These are phyloP conservation scores for Trametes villosa DNA, from an alignment of 768 basidiomycete genomes.

Conservation along the genomic window DNA sequence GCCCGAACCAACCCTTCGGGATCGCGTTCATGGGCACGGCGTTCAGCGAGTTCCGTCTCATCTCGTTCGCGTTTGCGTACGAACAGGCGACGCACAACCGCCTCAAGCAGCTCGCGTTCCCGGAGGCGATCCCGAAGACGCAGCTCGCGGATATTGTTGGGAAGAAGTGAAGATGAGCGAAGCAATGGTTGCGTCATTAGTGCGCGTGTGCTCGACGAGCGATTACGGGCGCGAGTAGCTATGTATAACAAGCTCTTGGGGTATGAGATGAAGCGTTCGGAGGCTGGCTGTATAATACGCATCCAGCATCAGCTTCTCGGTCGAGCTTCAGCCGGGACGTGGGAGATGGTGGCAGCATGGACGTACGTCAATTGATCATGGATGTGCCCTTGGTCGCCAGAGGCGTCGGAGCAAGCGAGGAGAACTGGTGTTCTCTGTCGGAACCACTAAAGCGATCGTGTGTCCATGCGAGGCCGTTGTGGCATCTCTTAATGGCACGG, in stretches of 20 bases:
- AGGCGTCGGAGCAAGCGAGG: neutral
- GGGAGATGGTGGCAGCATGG: too few relatives aligned
- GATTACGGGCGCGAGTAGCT: too few relatives aligned
- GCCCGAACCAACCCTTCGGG: slow-evolving; percentile 44
- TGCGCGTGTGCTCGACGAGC: too few relatives aligned
- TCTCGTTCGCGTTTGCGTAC: slow-evolving; percentile 64
- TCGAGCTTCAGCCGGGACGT: too few relatives aligned
- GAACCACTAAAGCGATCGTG: neutral
- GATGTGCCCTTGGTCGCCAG: slow-evolving; percentile 4
- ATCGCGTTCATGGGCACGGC: slow-evolving; percentile 65
- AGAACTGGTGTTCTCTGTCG: neutral
- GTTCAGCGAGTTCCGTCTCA: slow-evolving; percentile 60
- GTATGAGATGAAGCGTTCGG: too few relatives aligned
- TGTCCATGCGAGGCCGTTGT: neutral
- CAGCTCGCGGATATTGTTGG: slow-evolving; percentile 36
- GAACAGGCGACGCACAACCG: slow-evolving; percentile 46
- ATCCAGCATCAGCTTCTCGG: too few relatives aligned
- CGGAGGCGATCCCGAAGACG: slow-evolving; percentile 37
- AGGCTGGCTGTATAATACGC: too few relatives aligned
- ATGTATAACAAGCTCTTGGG: neutral
- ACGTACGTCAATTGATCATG: neutral
- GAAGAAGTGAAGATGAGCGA: neutral
- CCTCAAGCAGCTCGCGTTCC: slow-evolving; percentile 35
- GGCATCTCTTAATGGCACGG: too few relatives aligned
- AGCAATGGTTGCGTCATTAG: too few relatives aligned